These are phyloP conservation scores for Suillus occidentalis DNA, from an alignment of 768 basidiomycete species.

Conservation along the genomic window DNA sequence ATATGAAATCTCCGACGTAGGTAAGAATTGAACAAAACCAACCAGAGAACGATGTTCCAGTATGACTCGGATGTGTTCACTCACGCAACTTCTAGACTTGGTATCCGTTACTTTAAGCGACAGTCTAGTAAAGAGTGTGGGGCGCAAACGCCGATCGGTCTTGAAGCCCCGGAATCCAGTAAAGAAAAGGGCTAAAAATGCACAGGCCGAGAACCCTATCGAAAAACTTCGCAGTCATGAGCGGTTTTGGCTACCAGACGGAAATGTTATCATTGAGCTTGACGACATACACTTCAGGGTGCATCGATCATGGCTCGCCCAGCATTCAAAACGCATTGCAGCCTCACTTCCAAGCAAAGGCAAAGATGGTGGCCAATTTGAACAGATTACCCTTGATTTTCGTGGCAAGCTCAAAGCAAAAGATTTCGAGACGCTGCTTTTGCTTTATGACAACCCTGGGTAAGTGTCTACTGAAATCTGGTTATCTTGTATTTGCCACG, in stretches of 20 bases:
- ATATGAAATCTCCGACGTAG: too few relatives aligned
- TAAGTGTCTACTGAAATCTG: background rate
- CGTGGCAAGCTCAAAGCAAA: background rate
- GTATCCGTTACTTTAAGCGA: too few relatives aligned
- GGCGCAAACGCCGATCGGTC: too few relatives aligned
- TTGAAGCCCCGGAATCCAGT: too few relatives aligned
- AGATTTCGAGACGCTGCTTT: constrained; percentile 3
- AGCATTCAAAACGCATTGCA: constrained; percentile 26
- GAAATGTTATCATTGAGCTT: constrained; percentile 35
- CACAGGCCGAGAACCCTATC: background rate
- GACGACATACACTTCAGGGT: constrained; percentile 34
- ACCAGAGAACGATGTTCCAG: too few relatives aligned
- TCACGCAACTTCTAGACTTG: too few relatives aligned
- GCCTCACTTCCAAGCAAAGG: background rate
- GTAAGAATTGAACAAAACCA: too few relatives aligned
- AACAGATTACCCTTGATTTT: background rate
- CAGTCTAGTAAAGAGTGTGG: too few relatives aligned
- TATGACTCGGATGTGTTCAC: too few relatives aligned
- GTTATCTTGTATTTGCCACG: background rate
- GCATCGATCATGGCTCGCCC: constrained; percentile 33
- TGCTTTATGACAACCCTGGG: constrained; percentile 6
- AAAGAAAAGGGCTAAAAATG: background rate
- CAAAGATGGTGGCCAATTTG: background rate
- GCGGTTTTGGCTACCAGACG: constrained; percentile 37
- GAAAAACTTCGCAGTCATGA: constrained; percentile 5